Conservation (phyloP, 2,329 filamentous ascomycete genomes). For the Penicillium nordicum region DNA sequence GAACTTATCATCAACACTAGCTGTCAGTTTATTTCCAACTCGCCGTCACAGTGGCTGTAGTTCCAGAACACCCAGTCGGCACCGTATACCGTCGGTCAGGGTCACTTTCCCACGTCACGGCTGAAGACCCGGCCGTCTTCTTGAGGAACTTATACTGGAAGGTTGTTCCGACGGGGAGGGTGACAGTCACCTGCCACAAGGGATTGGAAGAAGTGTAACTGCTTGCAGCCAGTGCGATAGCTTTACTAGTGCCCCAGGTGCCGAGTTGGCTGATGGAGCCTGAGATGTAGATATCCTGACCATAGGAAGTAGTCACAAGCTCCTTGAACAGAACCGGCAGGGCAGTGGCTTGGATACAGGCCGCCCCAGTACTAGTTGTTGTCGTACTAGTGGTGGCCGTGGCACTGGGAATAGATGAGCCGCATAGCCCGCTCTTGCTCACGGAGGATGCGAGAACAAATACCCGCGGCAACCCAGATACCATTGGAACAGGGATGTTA, state of each 20-base stretch:
- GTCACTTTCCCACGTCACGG: constrained; percentile 60
- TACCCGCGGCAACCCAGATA: constrained; percentile 43
- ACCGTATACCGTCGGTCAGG: constrained; percentile 45
- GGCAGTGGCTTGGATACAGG: constrained; percentile 32
- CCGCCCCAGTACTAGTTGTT: constrained; percentile 3
- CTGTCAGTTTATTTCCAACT: constrained; percentile 34
- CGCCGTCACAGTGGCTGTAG: constrained; percentile 35
- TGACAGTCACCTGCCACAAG: constrained; percentile 59
- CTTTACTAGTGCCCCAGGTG: constrained; percentile 57
- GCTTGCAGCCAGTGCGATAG: constrained; percentile 56
- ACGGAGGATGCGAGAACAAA: constrained; percentile 18
- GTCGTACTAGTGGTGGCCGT: not conserved
- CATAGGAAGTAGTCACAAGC: constrained; percentile 55
- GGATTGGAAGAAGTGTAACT: constrained; percentile 59
- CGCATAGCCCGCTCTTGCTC: constrained; percentile 11
- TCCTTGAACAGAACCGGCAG: constrained; percentile 64
- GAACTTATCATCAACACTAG: not conserved
- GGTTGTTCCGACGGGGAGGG: constrained; percentile 53
- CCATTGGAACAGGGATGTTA: constrained; percentile 45
- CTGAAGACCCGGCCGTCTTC: constrained; percentile 50
- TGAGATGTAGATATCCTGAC: constrained; percentile 63
- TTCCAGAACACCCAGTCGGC: constrained; percentile 34
- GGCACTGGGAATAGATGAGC: constrained; percentile 1
- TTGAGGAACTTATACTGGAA: constrained; percentile 69
- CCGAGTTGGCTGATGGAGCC: constrained; percentile 61